Base-by-base conservation (phyloP, 2,329 filamentous ascomycete species). In the Thermoascus crustaceus region DNA sequence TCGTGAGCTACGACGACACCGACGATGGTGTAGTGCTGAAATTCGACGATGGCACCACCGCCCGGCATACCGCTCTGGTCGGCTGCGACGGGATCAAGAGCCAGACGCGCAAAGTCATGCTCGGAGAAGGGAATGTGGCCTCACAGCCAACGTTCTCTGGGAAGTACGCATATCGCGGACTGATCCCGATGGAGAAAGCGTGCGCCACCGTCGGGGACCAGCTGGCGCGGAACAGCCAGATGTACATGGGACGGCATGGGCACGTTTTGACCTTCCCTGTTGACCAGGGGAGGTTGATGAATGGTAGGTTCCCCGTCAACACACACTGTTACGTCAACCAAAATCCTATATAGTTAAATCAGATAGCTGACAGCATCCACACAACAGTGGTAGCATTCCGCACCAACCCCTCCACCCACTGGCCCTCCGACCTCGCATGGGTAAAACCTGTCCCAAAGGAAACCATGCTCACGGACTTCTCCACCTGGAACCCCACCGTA, bases 81-180 rank as follows among this genome's bases (percentile, higher is more conserved):
- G 67, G 67, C 3, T 66, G 63, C 35, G 69, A 72, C 43, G 69
- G 69, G 2, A 65, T 72, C 43, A 68, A 68, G 48, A 71, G 67
- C 4, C 57, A 60, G 20, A 63, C 69, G 4, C 57, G 72, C 17
- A 42, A 60, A 22, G 41, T 67, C 4, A 51, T 75, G 2, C 52
- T 73, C 0, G 65, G 64, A 0, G 51, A 53, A 2, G 48, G 61
- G 1, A 48, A 64, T 41, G 63, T 63, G 1, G 61, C 64, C 4
- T 58, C 64, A 1, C 49, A 60, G 10, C 66, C 72, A 0, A 53
- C 60, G 2, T 76, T 70, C 44, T 68, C 66, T 0, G 64, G 68
- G 32, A 74, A 73, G 44, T 71, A 70, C 40, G 70, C 66, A 0
- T 75, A 73, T 43, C 61, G 71, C 3, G 68, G 66, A 0, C 41